Base-by-base conservation (phyloP, 345 rosid species). In the Sisymbrium altissimum region DNA sequence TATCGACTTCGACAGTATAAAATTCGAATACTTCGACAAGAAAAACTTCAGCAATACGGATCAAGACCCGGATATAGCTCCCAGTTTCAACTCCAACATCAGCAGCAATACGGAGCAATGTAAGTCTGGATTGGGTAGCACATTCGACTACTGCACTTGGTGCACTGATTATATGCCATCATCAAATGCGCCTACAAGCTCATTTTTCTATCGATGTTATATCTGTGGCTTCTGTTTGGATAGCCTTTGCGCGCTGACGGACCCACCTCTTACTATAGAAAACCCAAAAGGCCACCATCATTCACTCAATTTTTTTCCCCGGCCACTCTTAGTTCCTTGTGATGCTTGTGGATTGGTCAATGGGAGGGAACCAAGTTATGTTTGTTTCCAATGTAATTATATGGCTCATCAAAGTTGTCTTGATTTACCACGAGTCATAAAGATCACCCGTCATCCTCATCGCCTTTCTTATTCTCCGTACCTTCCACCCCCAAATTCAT, bases 391-490 rank as follows among this genome's bases (percentile, higher is more conserved):
- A 25, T 25, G 29, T 25, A 25, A 25, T 25, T 25, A 62, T 25
- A n/a, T 62, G 13, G 66, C 41, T 8, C 66, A 62, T 41, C 21
- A 41, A 3, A 0, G 5, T 15, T 64, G 69, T 32, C 15, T 64
- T 12, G 11, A 45, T 12, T 46, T 64, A 43, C 68, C 55, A 10
- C 55, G 55, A 0, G 55, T 44, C 15, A 64, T 64, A 2, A 64
- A 64, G n/a, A 64, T 64, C 54, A 64, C 68, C 0, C 68, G 68
- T 45, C 68, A 64, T 35, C 55, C 23, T 3, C 69, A 64, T 32
- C 32, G 69, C 32, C 43, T 64, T 27, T 64, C 56, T 64, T 11
- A 29, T 7, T 9, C 69, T 32, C 69, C 69, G 29, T 45, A 30
- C 43, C 30, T 64, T 5, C 6, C 69, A 29, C 56, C 56, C 5